These are phyloP conservation scores for Ceratobasidium sp. DNA, from an alignment of 1,284 basidiomycete species.

Conservation along the genomic window DNA sequence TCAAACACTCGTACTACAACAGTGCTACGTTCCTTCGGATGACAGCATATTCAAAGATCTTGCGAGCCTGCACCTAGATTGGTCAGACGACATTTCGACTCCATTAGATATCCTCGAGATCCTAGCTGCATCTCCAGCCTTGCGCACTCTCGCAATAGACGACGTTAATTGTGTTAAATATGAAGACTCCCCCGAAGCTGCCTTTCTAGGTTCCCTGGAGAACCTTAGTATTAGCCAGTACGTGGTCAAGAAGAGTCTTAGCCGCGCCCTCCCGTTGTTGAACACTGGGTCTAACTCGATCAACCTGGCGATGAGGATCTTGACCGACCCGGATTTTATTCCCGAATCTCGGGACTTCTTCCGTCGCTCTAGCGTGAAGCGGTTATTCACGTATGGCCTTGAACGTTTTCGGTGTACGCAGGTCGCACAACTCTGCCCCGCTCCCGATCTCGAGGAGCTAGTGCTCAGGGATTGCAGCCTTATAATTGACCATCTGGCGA, in stretches of 20 bases:
- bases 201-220: not conserved
- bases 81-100: not conserved
- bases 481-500: not conserved
- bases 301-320: not conserved
- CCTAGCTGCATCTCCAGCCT: not conserved
- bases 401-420: not conserved
- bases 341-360: not conserved
- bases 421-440: no score
- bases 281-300: not conserved
- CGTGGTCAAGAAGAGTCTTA: not conserved
- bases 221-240: not conserved
- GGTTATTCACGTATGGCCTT: not conserved
- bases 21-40: not conserved
- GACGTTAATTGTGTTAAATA: not conserved
- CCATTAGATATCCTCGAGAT: not conserved
- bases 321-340: not conserved
- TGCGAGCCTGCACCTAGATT: not conserved
- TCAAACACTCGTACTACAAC: not conserved
- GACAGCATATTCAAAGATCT: not conserved
- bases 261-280: not conserved
- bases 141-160: not conserved
- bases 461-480: not conserved
- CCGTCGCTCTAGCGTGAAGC: not conserved
- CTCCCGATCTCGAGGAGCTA: not conserved
- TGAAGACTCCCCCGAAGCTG: not conserved